These are phyloP conservation scores for Fusarium haematococcum DNA, from an alignment of 2,329 filamentous ascomycete species.

Conservation along the genomic window DNA sequence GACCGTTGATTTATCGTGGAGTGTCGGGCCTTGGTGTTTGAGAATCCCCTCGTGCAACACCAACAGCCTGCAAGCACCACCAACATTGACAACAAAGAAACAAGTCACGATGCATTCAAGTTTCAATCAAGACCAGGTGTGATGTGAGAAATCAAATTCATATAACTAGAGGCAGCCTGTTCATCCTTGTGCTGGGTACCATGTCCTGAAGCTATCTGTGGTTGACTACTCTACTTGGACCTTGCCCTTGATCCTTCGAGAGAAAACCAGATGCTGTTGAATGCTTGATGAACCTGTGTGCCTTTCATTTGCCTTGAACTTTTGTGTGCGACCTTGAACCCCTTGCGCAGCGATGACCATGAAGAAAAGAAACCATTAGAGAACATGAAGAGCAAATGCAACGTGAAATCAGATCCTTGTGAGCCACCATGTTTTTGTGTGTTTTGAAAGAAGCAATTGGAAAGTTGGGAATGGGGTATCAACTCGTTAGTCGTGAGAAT, in stretches of 20 bases:
- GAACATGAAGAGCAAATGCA: background rate
- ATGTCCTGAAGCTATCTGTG: constrained; percentile 2
- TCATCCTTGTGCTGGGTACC: background rate
- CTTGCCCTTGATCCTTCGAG: constrained; percentile 1
- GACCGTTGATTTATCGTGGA: background rate
- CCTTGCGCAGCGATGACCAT: background rate
- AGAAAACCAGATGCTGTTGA: background rate
- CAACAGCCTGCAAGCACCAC: background rate
- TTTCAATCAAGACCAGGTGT: background rate
- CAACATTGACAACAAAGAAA: background rate
- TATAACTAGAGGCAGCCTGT: background rate
- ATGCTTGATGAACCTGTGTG: background rate
- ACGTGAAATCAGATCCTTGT: background rate
- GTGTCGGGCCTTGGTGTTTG: background rate
- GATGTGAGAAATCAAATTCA: background rate
- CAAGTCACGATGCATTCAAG: background rate
- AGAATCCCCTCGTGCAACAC: background rate
- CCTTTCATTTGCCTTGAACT: background rate
- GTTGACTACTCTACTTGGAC: background rate
- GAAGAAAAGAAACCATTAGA: background rate
- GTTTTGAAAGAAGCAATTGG: background rate
- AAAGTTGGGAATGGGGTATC: background rate
- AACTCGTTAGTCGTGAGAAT: background rate
- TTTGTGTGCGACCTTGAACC: background rate
- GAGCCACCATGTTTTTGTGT: background rate